Percentiles rank a stretch among this genome's conserved stretches.
phyloP scores from a whole-genome alignment of 2,329 filamentous ascomycete genomes.

The Trichoderma sp. region DNA sequence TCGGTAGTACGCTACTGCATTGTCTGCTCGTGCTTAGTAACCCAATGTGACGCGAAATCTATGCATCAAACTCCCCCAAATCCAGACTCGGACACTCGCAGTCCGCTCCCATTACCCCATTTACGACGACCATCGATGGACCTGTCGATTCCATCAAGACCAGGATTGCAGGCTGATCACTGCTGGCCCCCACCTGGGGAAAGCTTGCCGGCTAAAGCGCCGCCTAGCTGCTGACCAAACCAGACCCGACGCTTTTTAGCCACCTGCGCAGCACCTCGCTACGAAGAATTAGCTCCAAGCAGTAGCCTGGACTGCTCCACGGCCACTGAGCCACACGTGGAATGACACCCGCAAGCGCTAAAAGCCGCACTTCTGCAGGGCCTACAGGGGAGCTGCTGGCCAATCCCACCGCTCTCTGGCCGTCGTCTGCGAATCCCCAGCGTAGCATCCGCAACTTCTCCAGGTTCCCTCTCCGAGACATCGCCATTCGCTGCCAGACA shows the following conservation, averaged over 20 bases:
- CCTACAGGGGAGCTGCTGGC: slow-evolving; percentile 19
- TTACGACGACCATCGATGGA: background rate
- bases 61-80: background rate
- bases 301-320: background rate
- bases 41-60: background rate
- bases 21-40: background rate
- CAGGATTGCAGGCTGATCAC: slow-evolving; percentile 5
- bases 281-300: background rate
- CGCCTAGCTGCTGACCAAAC: background rate
- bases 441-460: slow-evolving; percentile 16
- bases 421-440: slow-evolving; percentile 3
- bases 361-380: slow-evolving; percentile 14
- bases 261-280: background rate
- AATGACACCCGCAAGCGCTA: slow-evolving; percentile 10
- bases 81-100: background rate
- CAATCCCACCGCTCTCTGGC: slow-evolving; percentile 10
- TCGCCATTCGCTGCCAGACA: slow-evolving; percentile 16
- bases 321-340: slow-evolving; percentile 17
- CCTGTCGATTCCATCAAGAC: background rate
- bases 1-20: background rate
- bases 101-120: background rate
- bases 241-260: background rate
- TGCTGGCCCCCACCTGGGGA: slow-evolving; percentile 2
- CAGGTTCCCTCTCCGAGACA: background rate
- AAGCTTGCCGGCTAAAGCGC: slow-evolving; percentile 5